These are phyloP conservation scores for Fusarium domesticum DNA, from an alignment of 2,329 filamentous ascomycete genomes.

Conservation along the genomic window DNA sequence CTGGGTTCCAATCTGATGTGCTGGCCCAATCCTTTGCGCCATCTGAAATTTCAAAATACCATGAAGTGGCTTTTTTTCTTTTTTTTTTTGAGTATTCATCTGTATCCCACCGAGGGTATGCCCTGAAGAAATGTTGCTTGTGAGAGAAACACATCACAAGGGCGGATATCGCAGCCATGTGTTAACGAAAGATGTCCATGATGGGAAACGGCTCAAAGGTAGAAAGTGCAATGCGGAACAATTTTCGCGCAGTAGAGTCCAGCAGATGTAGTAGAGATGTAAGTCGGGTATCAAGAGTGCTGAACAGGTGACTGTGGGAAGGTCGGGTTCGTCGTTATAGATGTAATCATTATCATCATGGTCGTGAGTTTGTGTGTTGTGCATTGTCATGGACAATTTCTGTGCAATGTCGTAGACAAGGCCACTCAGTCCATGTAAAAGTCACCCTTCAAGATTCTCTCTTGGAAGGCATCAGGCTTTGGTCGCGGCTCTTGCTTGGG, in stretches of 20 bases:
- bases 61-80: no score
- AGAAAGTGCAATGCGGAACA: neutral
- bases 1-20: no score
- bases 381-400: neutral
- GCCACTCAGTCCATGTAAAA: conserved; percentile 89
- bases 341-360: conserved; percentile 22
- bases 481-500: conserved; percentile 43
- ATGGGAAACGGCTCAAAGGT: conserved; percentile 6
- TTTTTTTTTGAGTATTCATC: no score
- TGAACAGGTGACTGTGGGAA: conserved; percentile 8
- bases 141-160: neutral
- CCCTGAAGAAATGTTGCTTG: neutral
- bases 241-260: conserved; percentile 11
- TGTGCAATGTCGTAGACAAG: neutral
- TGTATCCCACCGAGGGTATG: no score
- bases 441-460: conserved; percentile 94
- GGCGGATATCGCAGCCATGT: no score
- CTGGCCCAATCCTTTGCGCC: no score
- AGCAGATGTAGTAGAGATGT: conserved; percentile 3
- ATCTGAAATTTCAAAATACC: no score
- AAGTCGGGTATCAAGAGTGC: conserved; percentile 13
- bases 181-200: conserved; percentile 17
- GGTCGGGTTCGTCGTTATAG: conserved; percentile 14
- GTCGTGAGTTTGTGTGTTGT: conserved; percentile 8
- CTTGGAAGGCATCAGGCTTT: conserved; percentile 92